Percentiles rank a stretch among this genome's conserved stretches.
phyloP scores from a whole-genome alignment of 768 basidiomycete genomes.

The Tylopilus felleus region DNA sequence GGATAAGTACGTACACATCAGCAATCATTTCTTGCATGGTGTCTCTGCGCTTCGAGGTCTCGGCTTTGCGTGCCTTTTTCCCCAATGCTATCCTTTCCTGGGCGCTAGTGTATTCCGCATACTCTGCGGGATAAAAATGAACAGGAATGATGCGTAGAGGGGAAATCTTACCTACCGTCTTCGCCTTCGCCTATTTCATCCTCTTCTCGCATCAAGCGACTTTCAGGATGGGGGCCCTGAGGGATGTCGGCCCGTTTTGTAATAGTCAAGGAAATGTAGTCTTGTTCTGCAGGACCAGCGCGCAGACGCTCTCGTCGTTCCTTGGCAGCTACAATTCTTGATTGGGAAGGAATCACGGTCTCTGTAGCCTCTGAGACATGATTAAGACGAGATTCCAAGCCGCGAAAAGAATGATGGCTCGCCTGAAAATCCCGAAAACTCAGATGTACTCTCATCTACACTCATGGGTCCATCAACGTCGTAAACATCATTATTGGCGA shows the following conservation, averaged over 20 bases:
- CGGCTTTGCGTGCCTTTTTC: conserved; percentile 73
- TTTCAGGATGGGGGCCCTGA: conserved; percentile 81
- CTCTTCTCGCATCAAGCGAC: conserved; percentile 78
- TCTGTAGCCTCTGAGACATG: conserved; percentile 35
- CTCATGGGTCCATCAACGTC: conserved; percentile 49
- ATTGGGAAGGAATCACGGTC: conserved; percentile 62
- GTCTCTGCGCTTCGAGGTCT: conserved; percentile 62
- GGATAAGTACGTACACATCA: conserved; percentile 58
- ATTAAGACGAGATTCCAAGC: not conserved
- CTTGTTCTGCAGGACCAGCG: conserved; percentile 50
- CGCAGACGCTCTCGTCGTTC: conserved; percentile 72
- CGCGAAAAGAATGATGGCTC: conserved; percentile 1
- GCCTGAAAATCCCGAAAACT: conserved; percentile 33
- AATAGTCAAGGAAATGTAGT: conserved; percentile 78
- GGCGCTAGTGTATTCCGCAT: conserved; percentile 83
- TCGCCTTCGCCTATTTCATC: conserved; percentile 87
- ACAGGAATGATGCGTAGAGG: not conserved
- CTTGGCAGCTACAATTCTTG: conserved; percentile 68
- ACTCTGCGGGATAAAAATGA: conserved; percentile 47
- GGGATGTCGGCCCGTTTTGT: conserved; percentile 49
- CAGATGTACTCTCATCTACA: conserved; percentile 39
- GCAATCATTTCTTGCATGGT: conserved; percentile 78
- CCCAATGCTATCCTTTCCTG: conserved; percentile 84
- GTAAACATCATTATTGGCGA: conserved; percentile 37
- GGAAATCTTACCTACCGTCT: conserved; percentile 56